phyloP scores from a whole-genome alignment of 345 rosid genomes.

The Populus tremula region DNA sequence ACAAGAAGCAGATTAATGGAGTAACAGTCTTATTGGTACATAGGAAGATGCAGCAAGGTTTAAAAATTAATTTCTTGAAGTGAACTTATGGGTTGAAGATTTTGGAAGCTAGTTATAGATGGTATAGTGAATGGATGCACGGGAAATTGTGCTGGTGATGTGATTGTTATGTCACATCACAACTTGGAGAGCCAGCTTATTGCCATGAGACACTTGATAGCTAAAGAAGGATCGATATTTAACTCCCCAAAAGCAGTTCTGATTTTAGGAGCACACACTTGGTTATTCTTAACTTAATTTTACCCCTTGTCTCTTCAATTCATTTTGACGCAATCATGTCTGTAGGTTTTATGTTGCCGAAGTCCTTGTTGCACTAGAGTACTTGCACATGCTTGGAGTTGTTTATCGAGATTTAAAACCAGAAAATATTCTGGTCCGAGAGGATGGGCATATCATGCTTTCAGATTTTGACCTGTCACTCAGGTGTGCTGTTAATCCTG shows the following conservation, averaged over 20 bases:
- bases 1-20: not conserved
- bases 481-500: conserved; percentile 51
- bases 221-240: not conserved
- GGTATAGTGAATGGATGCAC: not conserved
- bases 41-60: not conserved
- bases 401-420: conserved; percentile 80
- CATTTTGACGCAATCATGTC: conserved; percentile 7
- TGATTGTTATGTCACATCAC: not conserved
- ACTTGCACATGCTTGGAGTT: conserved; percentile 83
- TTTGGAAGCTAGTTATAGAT: not conserved
- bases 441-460: conserved; percentile 89
- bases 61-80: not conserved
- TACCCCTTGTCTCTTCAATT: conserved; percentile 4
- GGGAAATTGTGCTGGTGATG: not conserved
- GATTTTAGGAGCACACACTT: not conserved
- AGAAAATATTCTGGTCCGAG: conserved; percentile 71
- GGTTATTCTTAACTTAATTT: not conserved
- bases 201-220: not conserved
- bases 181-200: not conserved
- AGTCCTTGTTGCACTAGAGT: conserved; percentile 74
- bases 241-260: not conserved
- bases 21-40: not conserved
- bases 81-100: not conserved
- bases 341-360: conserved; percentile 76
- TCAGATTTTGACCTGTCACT: conserved; percentile 79